A percentile compares a stretch with the other conserved stretches of the same genome.
phyloP scores from a whole-genome alignment of 768 basidiomycete genomes.

The Naganishia vishniacii region DNA sequence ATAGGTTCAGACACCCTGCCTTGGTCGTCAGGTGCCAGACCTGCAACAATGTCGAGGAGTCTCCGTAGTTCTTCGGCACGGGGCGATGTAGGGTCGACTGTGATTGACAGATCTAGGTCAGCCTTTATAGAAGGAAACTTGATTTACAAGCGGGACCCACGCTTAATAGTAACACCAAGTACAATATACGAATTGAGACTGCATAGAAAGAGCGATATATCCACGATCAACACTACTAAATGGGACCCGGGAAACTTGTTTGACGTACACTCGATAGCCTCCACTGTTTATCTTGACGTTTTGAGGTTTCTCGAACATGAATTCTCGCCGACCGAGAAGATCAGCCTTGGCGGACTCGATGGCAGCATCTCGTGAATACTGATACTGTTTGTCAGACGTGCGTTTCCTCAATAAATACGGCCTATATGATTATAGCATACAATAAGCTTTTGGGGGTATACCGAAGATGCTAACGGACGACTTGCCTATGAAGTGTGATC shows the following conservation, averaged over 20 bases:
- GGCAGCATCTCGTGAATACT: conserved; percentile 47
- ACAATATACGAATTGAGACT: conserved; percentile 49
- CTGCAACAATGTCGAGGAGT: conserved; percentile 47
- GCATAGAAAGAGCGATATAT: neutral
- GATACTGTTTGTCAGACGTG: conserved; percentile 42
- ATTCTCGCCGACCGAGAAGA: conserved; percentile 46
- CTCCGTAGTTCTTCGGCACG: conserved; percentile 46
- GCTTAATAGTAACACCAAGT: conserved; percentile 47
- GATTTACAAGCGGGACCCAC: too few relatives aligned
- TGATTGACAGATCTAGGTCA: too few relatives aligned
- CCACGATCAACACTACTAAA: too few relatives aligned
- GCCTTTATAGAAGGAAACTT: too few relatives aligned
- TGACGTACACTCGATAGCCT: conserved; percentile 46
- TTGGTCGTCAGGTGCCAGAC: conserved; percentile 44
- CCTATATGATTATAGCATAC: conserved; percentile 25
- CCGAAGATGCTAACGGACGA: neutral
- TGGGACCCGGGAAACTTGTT: too few relatives aligned
- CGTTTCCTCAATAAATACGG: conserved; percentile 48
- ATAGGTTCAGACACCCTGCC: conserved; percentile 47
- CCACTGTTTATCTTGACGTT: conserved; percentile 47
- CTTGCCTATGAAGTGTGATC: conserved; percentile 47
- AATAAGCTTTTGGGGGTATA: neutral
- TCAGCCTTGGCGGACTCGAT: conserved; percentile 50
- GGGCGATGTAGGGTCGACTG: conserved; percentile 46
- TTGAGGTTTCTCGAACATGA: conserved; percentile 47